Percentiles rank a stretch among this genome's conserved stretches.
phyloP scores from a whole-genome alignment of 345 rosid genomes.

The Sisymbrium irio region DNA sequence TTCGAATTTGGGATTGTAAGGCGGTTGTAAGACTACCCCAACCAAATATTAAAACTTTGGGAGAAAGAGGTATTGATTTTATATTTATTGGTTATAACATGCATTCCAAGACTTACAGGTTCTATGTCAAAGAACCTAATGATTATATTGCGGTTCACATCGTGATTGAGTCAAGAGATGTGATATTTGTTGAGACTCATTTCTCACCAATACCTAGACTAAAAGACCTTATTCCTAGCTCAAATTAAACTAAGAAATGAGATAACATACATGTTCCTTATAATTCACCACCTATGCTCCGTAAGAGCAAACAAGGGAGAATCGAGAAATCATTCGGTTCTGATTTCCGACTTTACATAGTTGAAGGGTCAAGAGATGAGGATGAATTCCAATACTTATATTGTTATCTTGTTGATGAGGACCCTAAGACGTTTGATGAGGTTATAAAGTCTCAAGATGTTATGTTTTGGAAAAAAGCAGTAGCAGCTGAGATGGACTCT shows the following conservation, averaged over 20 bases:
- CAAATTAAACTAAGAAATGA: not conserved
- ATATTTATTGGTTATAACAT: not conserved
- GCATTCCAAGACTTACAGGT: constrained; percentile 8
- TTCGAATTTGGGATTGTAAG: not conserved
- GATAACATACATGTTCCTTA: not conserved
- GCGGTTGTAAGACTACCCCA: not conserved
- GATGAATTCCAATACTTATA: not conserved
- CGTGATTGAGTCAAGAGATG: constrained; percentile 4
- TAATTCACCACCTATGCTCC: not conserved
- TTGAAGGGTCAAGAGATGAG: constrained; percentile 9
- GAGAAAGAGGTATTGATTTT: not conserved
- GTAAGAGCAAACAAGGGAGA: not conserved
- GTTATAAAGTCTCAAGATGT: not conserved
- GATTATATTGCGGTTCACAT: constrained; percentile 2
- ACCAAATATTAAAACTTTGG: constrained; percentile 8
- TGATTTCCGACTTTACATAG: not conserved
- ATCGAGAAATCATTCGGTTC: not conserved
- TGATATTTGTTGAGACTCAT: not conserved
- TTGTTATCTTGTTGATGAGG: not conserved
- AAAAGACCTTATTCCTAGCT: not conserved
- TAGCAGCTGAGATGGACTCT: not conserved
- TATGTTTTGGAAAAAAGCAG: not conserved
- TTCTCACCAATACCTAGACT: not conserved
- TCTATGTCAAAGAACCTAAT: constrained; percentile 2
- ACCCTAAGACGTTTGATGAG: not conserved